A percentile compares a stretch with the other conserved stretches of the same genome.
Evolutionary conservation across 73 alveolate species (phyloP).

Genomic region (Paramecium caudatum): DNA sequence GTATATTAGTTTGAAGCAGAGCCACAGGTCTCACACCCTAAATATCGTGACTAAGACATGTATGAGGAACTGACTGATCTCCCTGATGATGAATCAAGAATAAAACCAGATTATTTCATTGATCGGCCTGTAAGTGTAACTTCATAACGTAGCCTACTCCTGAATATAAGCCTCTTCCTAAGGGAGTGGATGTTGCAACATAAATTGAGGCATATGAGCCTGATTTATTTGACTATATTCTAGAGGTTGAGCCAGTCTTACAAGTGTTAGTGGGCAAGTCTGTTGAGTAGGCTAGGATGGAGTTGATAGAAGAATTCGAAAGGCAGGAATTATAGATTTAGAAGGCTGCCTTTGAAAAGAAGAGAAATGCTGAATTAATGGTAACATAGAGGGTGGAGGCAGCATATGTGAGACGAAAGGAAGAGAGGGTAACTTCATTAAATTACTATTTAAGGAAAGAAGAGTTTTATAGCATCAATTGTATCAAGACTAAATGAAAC

Average conservation of each 20-base stretch:
- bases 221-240: conserved; percentile 69
- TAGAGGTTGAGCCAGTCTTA: conserved; percentile 94
- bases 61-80: conserved; percentile 69
- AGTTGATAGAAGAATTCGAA: conserved; percentile 96
- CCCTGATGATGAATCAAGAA: conserved; percentile 88
- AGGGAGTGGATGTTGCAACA: conserved; percentile 93
- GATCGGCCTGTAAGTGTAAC: conserved; percentile 87
- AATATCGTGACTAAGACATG: conserved; percentile 45
- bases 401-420: conserved; percentile 91
- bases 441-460: conserved; percentile 71
- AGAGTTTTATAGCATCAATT: conserved; percentile 83
- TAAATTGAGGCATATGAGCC: conserved; percentile 87
- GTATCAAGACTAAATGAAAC: conserved; percentile 80
- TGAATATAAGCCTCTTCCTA: conserved; percentile 88
- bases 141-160: conserved; percentile 84
- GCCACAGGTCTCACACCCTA: conserved; percentile 64
- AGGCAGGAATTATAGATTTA: conserved; percentile 86
- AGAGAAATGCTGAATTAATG: conserved; percentile 91
- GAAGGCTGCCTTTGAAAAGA: conserved; percentile 91
- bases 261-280: conserved; percentile 91
- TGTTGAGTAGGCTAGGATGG: conserved; percentile 96
- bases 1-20: conserved; percentile 63
- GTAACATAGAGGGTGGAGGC: conserved; percentile 95
- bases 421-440: conserved; percentile 79
- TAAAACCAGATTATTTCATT: conserved; percentile 92